Conservation (phyloP, 805 yeast genomes). For the Kuraishia molischiana region DNA sequence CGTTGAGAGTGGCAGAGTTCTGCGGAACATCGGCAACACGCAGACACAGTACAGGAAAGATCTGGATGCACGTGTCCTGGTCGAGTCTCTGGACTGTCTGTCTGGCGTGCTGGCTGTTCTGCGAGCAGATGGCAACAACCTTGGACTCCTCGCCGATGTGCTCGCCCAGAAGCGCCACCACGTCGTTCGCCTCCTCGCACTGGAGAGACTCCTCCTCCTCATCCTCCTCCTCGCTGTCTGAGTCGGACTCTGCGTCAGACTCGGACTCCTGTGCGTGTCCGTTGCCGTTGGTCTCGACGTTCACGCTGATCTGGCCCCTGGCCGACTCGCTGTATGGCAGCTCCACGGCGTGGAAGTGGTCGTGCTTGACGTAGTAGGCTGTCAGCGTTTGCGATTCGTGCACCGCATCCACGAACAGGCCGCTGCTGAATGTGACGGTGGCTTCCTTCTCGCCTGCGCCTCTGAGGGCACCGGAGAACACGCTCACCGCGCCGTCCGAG, state of each 20-base stretch:
- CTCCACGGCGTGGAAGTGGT: background rate
- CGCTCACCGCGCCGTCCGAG: background rate
- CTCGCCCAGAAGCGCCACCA: constrained; percentile 12
- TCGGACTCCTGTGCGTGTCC: constrained; percentile 20
- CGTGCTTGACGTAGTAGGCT: background rate
- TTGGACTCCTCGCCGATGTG: constrained; percentile 15
- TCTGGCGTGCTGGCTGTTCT: constrained; percentile 33
- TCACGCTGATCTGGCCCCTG: constrained; percentile 8
- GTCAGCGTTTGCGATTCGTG: background rate
- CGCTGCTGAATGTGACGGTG: background rate
- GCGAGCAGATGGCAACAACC: constrained; percentile 21
- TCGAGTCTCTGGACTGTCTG: constrained; percentile 46
- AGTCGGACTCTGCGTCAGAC: constrained; percentile 11
- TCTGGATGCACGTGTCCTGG: constrained; percentile 26
- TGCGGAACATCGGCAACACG: constrained; percentile 43
- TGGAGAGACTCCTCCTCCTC: constrained; percentile 9
- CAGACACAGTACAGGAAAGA: constrained; percentile 38
- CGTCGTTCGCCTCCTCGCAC: constrained; percentile 13
- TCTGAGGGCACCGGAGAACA: background rate
- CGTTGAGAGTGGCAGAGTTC: constrained; percentile 33
- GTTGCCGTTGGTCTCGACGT: constrained; percentile 24
- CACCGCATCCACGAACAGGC: background rate
- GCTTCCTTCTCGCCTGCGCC: background rate
- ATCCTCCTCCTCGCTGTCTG: constrained; percentile 7
- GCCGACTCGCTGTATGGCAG: constrained; percentile 18